Evolutionary conservation across 2,329 filamentous ascomycete species (phyloP).

Genomic region (Penicillium carneum): DNA sequence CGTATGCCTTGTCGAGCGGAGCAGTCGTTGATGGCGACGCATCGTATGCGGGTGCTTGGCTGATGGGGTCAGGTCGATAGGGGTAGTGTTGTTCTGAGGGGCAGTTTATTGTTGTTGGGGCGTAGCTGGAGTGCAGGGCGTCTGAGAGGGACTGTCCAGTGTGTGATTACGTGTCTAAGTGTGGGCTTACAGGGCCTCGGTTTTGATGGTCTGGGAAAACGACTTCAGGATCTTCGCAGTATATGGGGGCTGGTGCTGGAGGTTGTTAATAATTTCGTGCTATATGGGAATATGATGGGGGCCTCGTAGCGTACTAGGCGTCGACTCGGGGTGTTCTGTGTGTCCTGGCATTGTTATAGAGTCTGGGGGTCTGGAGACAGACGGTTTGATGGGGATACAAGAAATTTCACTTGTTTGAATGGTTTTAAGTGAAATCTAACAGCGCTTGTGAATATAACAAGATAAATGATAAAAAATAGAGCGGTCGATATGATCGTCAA

Average conservation of each 20-base stretch:
- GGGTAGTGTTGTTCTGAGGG: slow-evolving; percentile 11
- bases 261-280: background rate
- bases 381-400: background rate
- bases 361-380: background rate
- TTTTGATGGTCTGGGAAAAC: background rate
- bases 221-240: slow-evolving; percentile 16
- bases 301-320: background rate
- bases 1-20: slow-evolving; percentile 25
- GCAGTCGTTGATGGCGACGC: background rate
- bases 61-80: slow-evolving; percentile 5
- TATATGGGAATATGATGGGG: background rate
- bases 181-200: slow-evolving; percentile 5
- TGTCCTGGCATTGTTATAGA: background rate
- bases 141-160: background rate
- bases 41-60: slow-evolving; percentile 7
- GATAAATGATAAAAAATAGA: background rate
- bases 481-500: slow-evolving; percentile 1
- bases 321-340: background rate
- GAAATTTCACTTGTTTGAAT: background rate
- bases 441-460: background rate
- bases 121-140: background rate
- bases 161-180: background rate
- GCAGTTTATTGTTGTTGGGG: background rate
- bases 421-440: background rate
- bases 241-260: slow-evolving; percentile 1